These are phyloP conservation scores for Xylaria bambusicola DNA, from an alignment of 495 filamentous ascomycete genomes.

Conservation along the genomic window DNA sequence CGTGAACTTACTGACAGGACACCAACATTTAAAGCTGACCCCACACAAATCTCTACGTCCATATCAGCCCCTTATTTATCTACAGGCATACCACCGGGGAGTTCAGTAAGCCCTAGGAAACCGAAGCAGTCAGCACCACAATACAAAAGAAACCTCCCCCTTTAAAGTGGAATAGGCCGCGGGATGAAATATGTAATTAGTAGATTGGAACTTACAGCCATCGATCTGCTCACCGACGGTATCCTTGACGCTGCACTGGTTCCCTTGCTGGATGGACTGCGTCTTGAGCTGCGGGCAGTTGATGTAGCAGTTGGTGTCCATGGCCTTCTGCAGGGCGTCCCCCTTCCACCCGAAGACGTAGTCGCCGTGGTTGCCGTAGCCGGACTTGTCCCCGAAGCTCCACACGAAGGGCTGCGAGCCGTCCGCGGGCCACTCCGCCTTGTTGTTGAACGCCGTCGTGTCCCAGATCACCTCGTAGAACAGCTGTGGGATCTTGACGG, in stretches of 20 bases:
- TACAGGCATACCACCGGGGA: constrained; percentile 33
- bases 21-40: too few relatives aligned
- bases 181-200: neutral
- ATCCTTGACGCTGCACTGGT: constrained; percentile 37
- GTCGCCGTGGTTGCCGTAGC: constrained; percentile 44
- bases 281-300: constrained; percentile 40
- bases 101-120: constrained; percentile 29
- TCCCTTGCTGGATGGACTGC: constrained; percentile 41
- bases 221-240: constrained; percentile 42
- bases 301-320: constrained; percentile 42
- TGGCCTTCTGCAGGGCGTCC: constrained; percentile 39
- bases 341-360: constrained; percentile 48
- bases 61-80: constrained; percentile 20
- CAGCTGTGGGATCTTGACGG: constrained; percentile 39
- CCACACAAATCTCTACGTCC: too few relatives aligned
- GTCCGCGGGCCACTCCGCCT: constrained; percentile 44
- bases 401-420: constrained; percentile 51
- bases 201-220: constrained; percentile 34
- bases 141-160: neutral
- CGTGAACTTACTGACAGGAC: too few relatives aligned
- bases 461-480: constrained; percentile 44
- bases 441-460: constrained; percentile 39
- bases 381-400: constrained; percentile 37
- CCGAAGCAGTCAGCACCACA: neutral
- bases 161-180: too few relatives aligned